phyloP scores from a whole-genome alignment of 2,329 filamentous ascomycete genomes.

The Sporothrix euskadiensis region DNA sequence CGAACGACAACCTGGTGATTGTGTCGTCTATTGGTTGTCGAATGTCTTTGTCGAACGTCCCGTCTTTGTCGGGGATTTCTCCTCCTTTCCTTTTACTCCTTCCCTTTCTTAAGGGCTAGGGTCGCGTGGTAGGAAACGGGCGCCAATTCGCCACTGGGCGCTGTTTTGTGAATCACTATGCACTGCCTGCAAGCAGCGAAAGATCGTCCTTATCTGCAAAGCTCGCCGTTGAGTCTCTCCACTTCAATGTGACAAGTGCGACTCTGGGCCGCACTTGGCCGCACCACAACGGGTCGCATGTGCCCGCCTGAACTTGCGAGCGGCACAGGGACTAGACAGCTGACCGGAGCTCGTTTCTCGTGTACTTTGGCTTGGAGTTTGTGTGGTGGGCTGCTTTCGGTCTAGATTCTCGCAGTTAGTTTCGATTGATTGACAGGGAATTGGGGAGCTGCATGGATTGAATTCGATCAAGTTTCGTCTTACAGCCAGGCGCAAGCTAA shows the following conservation, averaged over 20 bases:
- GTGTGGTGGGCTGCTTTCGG: background rate
- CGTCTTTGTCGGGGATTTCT: background rate
- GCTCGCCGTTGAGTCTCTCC: background rate
- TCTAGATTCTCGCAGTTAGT: background rate
- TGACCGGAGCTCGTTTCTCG: background rate
- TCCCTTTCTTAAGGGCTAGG: background rate
- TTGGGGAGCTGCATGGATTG: background rate
- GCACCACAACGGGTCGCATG: background rate
- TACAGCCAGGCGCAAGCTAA: background rate
- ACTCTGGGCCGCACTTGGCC: conserved; percentile 10
- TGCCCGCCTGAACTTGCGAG: background rate
- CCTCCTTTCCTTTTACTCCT: background rate
- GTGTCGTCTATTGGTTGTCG: background rate
- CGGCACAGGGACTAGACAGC: background rate
- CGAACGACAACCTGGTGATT: background rate
- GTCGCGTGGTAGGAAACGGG: conserved; percentile 11
- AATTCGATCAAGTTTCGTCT: background rate
- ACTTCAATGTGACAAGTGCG: background rate
- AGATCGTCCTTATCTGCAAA: conserved; percentile 16
- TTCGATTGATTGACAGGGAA: background rate
- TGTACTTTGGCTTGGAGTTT: background rate
- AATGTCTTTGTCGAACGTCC: background rate
- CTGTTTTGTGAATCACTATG: background rate
- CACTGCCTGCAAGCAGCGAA: background rate
- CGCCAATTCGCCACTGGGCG: background rate